These are phyloP conservation scores for Yamadazyma atlantica DNA, from an alignment of 1,139 yeast genomes.

Conservation along the genomic window DNA sequence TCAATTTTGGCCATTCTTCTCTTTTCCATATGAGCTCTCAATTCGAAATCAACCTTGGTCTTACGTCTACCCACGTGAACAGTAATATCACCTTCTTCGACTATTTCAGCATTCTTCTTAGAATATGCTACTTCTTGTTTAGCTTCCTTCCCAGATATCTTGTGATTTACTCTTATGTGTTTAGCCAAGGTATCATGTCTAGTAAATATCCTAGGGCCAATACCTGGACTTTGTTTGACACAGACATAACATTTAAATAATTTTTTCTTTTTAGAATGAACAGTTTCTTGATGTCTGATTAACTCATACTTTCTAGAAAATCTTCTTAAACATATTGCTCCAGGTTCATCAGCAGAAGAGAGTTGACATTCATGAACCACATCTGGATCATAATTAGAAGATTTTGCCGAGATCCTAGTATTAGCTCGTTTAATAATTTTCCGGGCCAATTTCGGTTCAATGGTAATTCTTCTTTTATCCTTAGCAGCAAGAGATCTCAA, in stretches of 20 bases:
- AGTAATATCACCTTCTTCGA: constrained; percentile 44
- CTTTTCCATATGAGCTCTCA: constrained; percentile 49
- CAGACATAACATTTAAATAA: constrained; percentile 87
- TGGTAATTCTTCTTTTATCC: constrained; percentile 24
- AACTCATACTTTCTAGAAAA: constrained; percentile 94
- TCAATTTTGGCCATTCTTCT: constrained; percentile 22
- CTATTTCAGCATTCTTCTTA: constrained; percentile 48
- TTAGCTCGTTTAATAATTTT: constrained; percentile 25
- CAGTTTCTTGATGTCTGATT: constrained; percentile 93
- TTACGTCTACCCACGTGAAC: constrained; percentile 51
- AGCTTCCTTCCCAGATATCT: constrained; percentile 66
- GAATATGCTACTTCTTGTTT: constrained; percentile 52
- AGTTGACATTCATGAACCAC: constrained; percentile 51
- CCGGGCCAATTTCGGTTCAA: constrained; percentile 28
- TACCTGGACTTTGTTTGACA: constrained; percentile 55
- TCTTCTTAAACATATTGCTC: constrained; percentile 70
- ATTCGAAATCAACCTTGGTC: constrained; percentile 49
- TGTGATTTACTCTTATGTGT: constrained; percentile 88
- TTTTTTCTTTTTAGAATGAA: constrained; percentile 85
- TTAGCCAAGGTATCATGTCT: constrained; percentile 94
- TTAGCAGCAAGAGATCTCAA: constrained; percentile 21
- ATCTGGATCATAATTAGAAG: constrained; percentile 50
- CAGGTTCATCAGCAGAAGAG: constrained; percentile 47
- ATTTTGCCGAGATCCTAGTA: constrained; percentile 30
- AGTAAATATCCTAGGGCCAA: constrained; percentile 73